Percentiles rank a stretch among this genome's conserved stretches.
These are phyloP conservation scores for Thalassiosira mediterranea DNA, from an alignment of 352 stramenopile species.

Conservation along the genomic window DNA sequence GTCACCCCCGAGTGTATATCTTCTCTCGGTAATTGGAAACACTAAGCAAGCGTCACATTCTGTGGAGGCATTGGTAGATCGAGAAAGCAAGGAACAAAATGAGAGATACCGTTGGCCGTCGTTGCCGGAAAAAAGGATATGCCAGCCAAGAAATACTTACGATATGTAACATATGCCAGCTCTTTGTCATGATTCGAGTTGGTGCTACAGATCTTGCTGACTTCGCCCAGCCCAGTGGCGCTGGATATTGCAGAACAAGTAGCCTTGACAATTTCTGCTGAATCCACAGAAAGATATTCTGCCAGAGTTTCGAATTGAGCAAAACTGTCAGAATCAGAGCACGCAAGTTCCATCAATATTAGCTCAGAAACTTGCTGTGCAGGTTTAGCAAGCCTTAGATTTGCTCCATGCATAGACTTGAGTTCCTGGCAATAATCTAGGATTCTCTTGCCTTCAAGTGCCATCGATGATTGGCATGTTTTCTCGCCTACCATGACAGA, in stretches of 20 bases:
- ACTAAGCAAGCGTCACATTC: slow-evolving; percentile 63
- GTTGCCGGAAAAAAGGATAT: too few relatives aligned
- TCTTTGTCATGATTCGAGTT: slow-evolving; percentile 35
- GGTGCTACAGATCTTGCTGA: slow-evolving; percentile 24
- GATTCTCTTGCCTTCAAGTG: slow-evolving; percentile 50
- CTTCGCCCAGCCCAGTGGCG: neutral
- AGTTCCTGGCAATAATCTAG: slow-evolving; percentile 36
- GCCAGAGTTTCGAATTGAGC: slow-evolving; percentile 53
- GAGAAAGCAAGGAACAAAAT: slow-evolving; percentile 40
- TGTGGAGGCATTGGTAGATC: slow-evolving; percentile 9
- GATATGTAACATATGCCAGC: slow-evolving; percentile 23
- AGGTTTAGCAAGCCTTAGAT: slow-evolving; percentile 34
- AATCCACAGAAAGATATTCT: slow-evolving; percentile 47
- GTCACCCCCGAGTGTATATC: slow-evolving; percentile 73
- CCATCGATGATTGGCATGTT: slow-evolving; percentile 40
- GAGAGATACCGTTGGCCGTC: neutral
- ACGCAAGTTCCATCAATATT: slow-evolving; percentile 56
- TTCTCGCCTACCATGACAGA: slow-evolving; percentile 38
- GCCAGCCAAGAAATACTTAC: too few relatives aligned
- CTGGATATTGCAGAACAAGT: slow-evolving; percentile 30
- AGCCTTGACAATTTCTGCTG: slow-evolving; percentile 48
- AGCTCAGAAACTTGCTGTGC: slow-evolving; percentile 47
- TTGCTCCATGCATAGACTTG: slow-evolving; percentile 35
- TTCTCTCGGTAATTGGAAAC: slow-evolving; percentile 71
- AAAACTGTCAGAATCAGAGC: slow-evolving; percentile 46